phyloP scores from a whole-genome alignment of 257 asterid genomes.

The Avicennia marina region DNA sequence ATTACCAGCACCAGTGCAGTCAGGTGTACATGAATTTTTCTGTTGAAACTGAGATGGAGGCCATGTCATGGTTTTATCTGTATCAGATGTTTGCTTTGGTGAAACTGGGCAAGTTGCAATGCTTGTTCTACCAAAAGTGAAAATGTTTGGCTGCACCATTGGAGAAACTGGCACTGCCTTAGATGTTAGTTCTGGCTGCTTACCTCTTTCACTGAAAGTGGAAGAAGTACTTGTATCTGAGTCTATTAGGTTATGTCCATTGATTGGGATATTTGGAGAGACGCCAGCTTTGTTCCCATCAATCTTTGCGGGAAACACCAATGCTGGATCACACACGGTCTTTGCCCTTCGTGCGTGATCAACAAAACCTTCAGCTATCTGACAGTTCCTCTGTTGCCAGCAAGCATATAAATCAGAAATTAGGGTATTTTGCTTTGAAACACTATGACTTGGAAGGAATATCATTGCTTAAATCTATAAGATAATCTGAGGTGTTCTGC shows the following conservation, averaged over 20 bases:
- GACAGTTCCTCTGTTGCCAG: constrained; percentile 48
- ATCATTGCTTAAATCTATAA: too few relatives aligned
- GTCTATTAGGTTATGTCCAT: constrained; percentile 58
- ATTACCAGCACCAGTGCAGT: constrained; percentile 24
- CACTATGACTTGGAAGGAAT: too few relatives aligned
- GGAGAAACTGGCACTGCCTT: constrained; percentile 32
- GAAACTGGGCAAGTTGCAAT: constrained; percentile 37
- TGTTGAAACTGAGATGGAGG: constrained; percentile 38
- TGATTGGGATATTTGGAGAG: constrained; percentile 41
- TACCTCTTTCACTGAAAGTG: constrained; percentile 42
- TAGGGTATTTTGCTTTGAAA: background rate
- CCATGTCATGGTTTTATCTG: constrained; percentile 34
- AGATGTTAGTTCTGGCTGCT: constrained; percentile 37
- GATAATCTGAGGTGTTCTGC: too few relatives aligned
- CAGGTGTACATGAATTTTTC: constrained; percentile 26
- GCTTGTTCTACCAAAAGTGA: constrained; percentile 36
- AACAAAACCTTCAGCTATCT: constrained; percentile 45
- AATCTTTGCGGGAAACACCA: constrained; percentile 2
- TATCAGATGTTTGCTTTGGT: constrained; percentile 34
- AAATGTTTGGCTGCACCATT: constrained; percentile 31
- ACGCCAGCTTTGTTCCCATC: constrained; percentile 38
- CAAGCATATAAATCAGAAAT: constrained; percentile 10
- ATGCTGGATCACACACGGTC: constrained; percentile 41
- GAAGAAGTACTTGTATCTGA: constrained; percentile 50
- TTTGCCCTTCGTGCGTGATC: constrained; percentile 48